Conservation (phyloP, 2,329 filamentous ascomycete species). For the Hymenotorrendiella dingleyae region DNA sequence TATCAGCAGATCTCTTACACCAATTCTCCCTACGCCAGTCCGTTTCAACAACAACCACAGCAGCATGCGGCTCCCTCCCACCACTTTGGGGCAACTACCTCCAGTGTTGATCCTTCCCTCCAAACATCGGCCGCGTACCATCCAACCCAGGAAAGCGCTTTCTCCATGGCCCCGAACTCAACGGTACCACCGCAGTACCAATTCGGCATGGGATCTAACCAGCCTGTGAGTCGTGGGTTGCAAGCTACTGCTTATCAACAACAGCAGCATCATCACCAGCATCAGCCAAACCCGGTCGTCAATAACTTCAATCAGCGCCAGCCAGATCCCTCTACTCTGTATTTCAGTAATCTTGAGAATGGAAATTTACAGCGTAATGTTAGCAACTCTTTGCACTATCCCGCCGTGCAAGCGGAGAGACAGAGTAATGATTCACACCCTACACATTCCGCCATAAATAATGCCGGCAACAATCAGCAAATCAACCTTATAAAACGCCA, state of each 20-base stretch:
- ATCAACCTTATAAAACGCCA: conserved; percentile 3
- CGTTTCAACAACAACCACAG: conserved; percentile 19
- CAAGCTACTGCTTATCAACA: conserved; percentile 18
- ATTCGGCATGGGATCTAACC: conserved; percentile 16
- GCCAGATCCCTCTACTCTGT: conserved; percentile 14
- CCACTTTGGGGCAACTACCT: conserved; percentile 20
- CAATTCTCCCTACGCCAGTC: conserved; percentile 25
- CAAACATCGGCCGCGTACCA: conserved; percentile 18
- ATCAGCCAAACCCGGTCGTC: conserved; percentile 11
- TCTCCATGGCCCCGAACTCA: conserved; percentile 21
- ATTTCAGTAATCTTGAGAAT: conserved; percentile 11
- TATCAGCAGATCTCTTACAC: conserved; percentile 21
- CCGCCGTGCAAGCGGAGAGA: conserved; percentile 11
- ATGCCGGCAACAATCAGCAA: conserved; percentile 9
- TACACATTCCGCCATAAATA: neutral
- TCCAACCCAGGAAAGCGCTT: conserved; percentile 20
- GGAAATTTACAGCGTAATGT: conserved; percentile 11
- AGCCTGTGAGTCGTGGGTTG: conserved; percentile 16
- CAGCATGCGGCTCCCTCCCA: conserved; percentile 22
- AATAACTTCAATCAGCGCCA: conserved; percentile 16
- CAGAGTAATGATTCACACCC: conserved; percentile 8
- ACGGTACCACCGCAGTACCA: conserved; percentile 29
- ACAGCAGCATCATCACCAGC: too few relatives aligned
- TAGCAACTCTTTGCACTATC: conserved; percentile 12
- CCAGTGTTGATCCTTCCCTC: conserved; percentile 25